Evolutionary conservation across 208 protist species (phyloP).

Genomic region (Herpetomonas samuelpessoai): DNA sequence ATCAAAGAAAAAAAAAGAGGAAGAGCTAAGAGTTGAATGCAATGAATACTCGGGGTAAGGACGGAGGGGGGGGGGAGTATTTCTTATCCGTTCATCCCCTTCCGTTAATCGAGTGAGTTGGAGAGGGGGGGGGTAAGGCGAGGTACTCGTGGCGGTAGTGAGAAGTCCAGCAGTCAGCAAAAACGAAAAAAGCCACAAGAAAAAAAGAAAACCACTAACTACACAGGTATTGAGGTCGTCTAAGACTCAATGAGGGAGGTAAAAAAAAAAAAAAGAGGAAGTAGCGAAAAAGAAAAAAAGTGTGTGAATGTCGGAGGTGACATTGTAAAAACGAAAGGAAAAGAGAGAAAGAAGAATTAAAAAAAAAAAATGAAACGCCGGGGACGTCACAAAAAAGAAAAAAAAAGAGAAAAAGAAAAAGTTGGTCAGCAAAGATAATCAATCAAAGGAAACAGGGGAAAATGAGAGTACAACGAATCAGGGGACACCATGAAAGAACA

Average conservation of each 20-base stretch:
- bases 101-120: no score
- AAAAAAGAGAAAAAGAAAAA: conserved; percentile 13
- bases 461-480: background rate
- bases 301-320: conserved; percentile 1
- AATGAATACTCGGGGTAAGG: no score
- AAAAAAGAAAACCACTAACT: background rate
- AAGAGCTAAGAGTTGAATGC: no score
- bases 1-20: no score
- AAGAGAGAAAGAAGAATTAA: background rate
- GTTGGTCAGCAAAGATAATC: conserved; percentile 1
- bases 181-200: conserved; percentile 1
- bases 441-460: conserved; percentile 7
- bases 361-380: conserved; percentile 9
- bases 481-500: no score
- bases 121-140: no score
- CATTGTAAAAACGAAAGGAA: conserved; percentile 2
- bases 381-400: conserved; percentile 1
- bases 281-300: conserved; percentile 1
- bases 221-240: background rate
- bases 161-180: background rate
- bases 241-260: background rate
- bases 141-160: no score
- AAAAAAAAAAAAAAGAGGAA: conserved; percentile 12
- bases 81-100: no score
- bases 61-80: no score